A percentile compares a stretch with the other conserved stretches of the same genome.
Evolutionary conservation across 2,329 filamentous ascomycete genomes (phyloP).

Genomic region (Pestalotiopsis sp.): DNA sequence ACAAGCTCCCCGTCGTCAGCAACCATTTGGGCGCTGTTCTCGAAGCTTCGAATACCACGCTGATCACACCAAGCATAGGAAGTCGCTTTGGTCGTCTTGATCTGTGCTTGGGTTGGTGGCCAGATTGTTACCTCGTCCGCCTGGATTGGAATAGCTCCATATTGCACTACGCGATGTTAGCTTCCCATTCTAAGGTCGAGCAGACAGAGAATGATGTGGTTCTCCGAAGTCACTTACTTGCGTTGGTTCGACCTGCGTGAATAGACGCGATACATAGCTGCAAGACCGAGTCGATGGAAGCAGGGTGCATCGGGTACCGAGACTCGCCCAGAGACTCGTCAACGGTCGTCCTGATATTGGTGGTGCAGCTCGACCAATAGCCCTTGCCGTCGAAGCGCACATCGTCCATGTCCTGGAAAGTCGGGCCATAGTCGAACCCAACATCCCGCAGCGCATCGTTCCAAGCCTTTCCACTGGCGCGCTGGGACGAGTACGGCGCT

Average conservation of each 20-base stretch:
- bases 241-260: slow-evolving; percentile 27
- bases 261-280: slow-evolving; percentile 36
- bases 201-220: no score
- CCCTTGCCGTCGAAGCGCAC: slow-evolving; percentile 28
- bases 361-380: slow-evolving; percentile 29
- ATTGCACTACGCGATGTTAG: slow-evolving; percentile 20
- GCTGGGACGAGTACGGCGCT: slow-evolving; percentile 23
- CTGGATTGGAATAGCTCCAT: slow-evolving; percentile 32
- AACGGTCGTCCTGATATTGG: slow-evolving; percentile 21
- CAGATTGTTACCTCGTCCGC: slow-evolving; percentile 29
- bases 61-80: slow-evolving; percentile 23
- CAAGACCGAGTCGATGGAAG: slow-evolving; percentile 38
- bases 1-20: slow-evolving; percentile 27
- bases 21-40: slow-evolving; percentile 24
- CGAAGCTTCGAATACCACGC: slow-evolving; percentile 24
- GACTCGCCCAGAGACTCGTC: slow-evolving; percentile 33
- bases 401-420: slow-evolving; percentile 37
- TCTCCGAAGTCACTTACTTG: slow-evolving; percentile 10
- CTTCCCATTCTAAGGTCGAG: no score
- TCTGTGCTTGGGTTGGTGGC: slow-evolving; percentile 16
- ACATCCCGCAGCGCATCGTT: slow-evolving; percentile 35
- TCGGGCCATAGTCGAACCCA: slow-evolving; percentile 41
- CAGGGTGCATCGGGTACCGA: slow-evolving; percentile 40
- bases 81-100: slow-evolving; percentile 18
- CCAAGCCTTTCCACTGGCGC: slow-evolving; percentile 29